phyloP scores from a whole-genome alignment of 345 rosid genomes.

The Sisymbrium irio region DNA sequence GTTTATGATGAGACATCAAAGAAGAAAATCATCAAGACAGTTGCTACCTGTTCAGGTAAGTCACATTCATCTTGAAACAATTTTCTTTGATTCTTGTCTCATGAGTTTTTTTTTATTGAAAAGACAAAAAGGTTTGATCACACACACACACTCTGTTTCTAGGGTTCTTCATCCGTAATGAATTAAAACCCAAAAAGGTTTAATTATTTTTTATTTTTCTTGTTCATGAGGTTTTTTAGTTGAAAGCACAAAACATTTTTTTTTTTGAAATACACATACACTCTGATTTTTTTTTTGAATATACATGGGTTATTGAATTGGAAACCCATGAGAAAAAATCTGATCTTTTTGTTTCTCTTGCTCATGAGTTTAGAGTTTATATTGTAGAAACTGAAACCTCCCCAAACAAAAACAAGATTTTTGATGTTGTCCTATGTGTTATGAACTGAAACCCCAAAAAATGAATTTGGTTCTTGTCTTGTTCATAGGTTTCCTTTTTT shows the following conservation, averaged over 20 bases:
- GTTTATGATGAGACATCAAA: no score
- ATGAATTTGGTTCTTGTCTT: neutral
- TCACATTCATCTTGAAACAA: no score
- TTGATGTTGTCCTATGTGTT: neutral
- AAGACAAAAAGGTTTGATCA: neutral
- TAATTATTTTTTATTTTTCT: neutral
- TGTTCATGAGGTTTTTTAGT: neutral
- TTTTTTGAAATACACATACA: neutral
- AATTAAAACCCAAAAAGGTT: neutral
- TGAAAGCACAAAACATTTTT: neutral
- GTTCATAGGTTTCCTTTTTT: neutral
- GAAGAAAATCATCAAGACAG: no score
- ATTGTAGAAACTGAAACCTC: no score
- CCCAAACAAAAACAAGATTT: neutral
- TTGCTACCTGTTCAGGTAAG: no score
- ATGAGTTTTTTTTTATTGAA: neutral
- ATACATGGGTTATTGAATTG: neutral
- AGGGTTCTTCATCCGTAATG: neutral
- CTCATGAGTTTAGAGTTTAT: no score
- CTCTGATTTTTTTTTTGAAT: neutral
- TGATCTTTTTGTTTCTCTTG: neutral
- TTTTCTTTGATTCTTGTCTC: no score
- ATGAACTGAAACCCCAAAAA: neutral
- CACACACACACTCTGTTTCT: neutral
- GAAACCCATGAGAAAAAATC: no score